These are phyloP conservation scores for Calophaca sinica DNA, from an alignment of 306 rosid species.

Conservation along the genomic window DNA sequence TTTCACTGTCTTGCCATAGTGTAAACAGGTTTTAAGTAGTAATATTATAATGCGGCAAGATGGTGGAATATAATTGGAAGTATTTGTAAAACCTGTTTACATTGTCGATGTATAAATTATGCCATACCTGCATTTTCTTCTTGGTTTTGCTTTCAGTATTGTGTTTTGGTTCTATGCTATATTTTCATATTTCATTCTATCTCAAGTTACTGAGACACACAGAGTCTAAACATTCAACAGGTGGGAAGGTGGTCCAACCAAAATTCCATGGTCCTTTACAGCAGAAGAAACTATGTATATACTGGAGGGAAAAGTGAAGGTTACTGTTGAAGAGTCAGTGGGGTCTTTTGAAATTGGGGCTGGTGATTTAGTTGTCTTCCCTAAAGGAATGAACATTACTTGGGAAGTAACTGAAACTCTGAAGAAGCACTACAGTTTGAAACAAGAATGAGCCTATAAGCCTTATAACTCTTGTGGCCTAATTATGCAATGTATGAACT, in stretches of 20 bases:
- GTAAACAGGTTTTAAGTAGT: no score
- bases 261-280: constrained; percentile 59
- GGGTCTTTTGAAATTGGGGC: constrained; percentile 61
- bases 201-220: constrained; percentile 2
- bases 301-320: constrained; percentile 62
- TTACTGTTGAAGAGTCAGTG: constrained; percentile 51
- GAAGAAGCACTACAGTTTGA: constrained; percentile 59
- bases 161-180: constrained; percentile 10
- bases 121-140: not conserved
- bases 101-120: no score
- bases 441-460: constrained; percentile 38
- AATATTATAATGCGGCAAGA: no score
- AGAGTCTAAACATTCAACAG: constrained; percentile 41
- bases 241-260: constrained; percentile 58
- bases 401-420: constrained; percentile 65
- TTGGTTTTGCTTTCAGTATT: constrained; percentile 2
- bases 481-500: constrained; percentile 43
- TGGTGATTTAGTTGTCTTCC: constrained; percentile 65
- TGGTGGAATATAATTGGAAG: no score
- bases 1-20: no score
- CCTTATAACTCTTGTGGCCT: constrained; percentile 17
- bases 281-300: constrained; percentile 62
- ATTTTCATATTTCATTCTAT: constrained; percentile 12
- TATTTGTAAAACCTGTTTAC: no score
- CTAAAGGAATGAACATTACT: constrained; percentile 67